phyloP scores from a whole-genome alignment of 345 rosid species.

The Leavenworthia alabamica region DNA sequence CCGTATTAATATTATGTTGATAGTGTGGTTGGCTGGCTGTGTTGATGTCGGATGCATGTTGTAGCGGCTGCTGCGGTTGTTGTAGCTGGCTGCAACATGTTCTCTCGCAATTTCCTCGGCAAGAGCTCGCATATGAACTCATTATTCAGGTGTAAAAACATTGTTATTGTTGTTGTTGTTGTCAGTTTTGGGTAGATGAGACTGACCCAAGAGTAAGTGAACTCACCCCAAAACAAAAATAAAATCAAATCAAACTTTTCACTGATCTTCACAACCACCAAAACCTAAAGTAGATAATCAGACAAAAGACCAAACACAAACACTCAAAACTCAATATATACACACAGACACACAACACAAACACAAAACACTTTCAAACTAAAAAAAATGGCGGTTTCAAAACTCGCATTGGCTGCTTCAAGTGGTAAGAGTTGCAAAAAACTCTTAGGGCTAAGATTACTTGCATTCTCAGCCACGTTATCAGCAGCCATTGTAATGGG shows the following conservation, averaged over 20 bases:
- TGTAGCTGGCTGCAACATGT: no score
- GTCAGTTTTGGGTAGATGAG: conserved; percentile 25
- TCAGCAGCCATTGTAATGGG: conserved; percentile 82
- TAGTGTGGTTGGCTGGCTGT: no score
- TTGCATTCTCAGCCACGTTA: conserved; percentile 63
- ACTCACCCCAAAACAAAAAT: conserved; percentile 5
- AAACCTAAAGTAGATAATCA: conserved; percentile 33
- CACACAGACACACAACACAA: conserved; percentile 13
- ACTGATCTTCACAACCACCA: conserved; percentile 33
- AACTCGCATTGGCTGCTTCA: conserved; percentile 19
- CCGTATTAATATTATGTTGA: no score
- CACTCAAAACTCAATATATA: conserved; percentile 23
- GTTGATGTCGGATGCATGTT: no score
- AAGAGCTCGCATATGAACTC: no score
- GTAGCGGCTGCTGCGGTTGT: no score
- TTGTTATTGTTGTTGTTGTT: no score
- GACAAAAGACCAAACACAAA: conserved; percentile 25
- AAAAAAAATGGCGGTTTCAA: conserved; percentile 28
- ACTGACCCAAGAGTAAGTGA: conserved; percentile 23
- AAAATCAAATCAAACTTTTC: conserved; percentile 3
- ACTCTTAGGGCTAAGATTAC: conserved; percentile 47
- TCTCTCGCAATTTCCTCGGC: no score
- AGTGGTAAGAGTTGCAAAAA: conserved; percentile 28
- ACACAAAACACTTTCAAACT: neutral
- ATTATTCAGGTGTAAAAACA: no score